Evolutionary conservation across 2,329 filamentous ascomycete species (phyloP), one percentile per base, ranked within the genome.

Genomic region (Sporothrix humicola): DNA sequence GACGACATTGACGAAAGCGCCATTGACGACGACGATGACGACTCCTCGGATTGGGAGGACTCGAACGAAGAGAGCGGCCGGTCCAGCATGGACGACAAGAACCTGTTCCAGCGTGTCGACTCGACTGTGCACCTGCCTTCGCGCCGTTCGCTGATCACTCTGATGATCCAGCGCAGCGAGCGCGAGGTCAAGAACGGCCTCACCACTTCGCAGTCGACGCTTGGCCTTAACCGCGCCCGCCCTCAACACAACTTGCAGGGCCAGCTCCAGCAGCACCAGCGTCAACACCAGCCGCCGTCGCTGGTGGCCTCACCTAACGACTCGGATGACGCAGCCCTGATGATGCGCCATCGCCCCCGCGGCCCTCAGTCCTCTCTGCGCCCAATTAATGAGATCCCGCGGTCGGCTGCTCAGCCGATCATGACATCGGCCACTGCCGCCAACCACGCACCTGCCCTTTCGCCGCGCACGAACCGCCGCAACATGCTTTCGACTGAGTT

Each of bases 401-500:
- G 91, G 59, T 91, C 93, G 1, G 81, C 79, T 3, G 88, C 89
- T 0, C 94, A 95, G 81, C 94, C 95, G 42, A 97, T 97, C 79
- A 89, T 91, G 79, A 89, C 91, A 79, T 91, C 90, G 15, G 88
- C 91, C 23, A 88, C 88, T n/a, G 90, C 90, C 73, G 81, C 82
- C 54, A 82, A 85, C 66, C 89, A 92, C 76, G 92, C 93, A 72
- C 89, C 91, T 42, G 93, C 94, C 1, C 87, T 97, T 76, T 98
- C 96, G 5, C 96, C 96, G 3, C 90, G 94, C 73, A 98, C 95
- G 0, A 98, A 95, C 0, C 90, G 96, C 70, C 90, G 95, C 75
- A 97, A 98, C 82, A 99, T 99, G 96, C 88, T 99, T 73, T 92
- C 93, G 9, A 97, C 93, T 0, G 96, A 99, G 84, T 86, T 99